Base-by-base conservation (phyloP, 106 monocot genomes). In the Acanthochlamys bracteata region DNA sequence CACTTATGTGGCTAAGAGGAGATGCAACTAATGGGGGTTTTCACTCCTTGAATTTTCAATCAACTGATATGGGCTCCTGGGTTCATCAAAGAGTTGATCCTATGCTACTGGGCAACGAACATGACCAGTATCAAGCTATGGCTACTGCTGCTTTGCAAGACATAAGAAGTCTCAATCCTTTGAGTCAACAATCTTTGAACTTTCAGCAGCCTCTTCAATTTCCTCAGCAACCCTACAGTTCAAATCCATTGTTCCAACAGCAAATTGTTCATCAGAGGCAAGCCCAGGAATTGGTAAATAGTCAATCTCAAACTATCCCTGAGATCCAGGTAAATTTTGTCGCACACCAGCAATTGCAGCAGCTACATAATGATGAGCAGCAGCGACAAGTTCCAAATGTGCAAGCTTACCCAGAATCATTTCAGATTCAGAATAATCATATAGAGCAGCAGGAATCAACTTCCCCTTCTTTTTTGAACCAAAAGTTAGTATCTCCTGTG, bases 1-100 rank as follows among this genome's bases (percentile, higher is more conserved):
- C 79, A 51, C 79, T 80, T 22, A 80, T 98, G 96, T 92, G 88
- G 84, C 66, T 83, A 53, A 78, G 83, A 61, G 84, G 83, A 20
- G 74, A 77, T 69, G 59, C 83, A 55, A 85, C 84, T 51, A 84
- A 75, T 4, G 74, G 73, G 57, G 79, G 75, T 10, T 40, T 83
- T 45, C 90, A 75, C 42, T 66, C 96, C 60, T 70, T 80, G 23
- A 86, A 83, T 63, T 86, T 91, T 59, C 92, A 80, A 43, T 68
- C 78, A 62, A 68, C 80, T 49, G 83, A 80, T 63, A 73, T 81
- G 53, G 78, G 76, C 60, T 63, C 88, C 19, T 89, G 81, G 80
- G 61, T 71, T 23, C 83, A 72, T 63, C 82, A 85, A 63, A 80
- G 80, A 61, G 24, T 90, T 60, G 85, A 98, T 20, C 76, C 96